A percentile compares a stretch with the other conserved stretches of the same genome.
Evolutionary conservation across 306 rosid species (phyloP).

Genomic region (Quercus glauca): DNA sequence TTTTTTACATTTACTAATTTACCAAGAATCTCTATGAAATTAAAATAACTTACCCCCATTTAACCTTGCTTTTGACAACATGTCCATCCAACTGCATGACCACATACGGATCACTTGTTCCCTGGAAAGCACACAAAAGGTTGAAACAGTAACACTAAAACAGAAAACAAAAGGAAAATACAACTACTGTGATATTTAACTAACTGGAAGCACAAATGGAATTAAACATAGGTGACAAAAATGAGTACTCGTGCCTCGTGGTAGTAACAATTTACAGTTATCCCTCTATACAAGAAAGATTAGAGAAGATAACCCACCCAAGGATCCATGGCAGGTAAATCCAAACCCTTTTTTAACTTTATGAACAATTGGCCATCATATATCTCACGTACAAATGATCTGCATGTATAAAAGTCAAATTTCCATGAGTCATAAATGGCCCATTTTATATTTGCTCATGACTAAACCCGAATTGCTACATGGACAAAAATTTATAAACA

Average conservation of each 20-base stretch:
- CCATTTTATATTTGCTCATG: neutral
- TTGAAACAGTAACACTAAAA: conserved; percentile 2
- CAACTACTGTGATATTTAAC: neutral
- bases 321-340: conserved; percentile 89
- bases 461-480: neutral
- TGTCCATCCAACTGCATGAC: conserved; percentile 81
- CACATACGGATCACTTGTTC: conserved; percentile 95
- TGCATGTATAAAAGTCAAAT: conserved; percentile 34
- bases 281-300: conserved; percentile 1
- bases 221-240: neutral
- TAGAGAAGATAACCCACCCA: conserved; percentile 57
- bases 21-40: neutral
- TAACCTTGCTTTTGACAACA: conserved; percentile 67
- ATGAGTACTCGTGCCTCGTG: neutral
- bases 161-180: conserved; percentile 13
- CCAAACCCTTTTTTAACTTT: conserved; percentile 75
- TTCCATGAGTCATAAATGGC: neutral
- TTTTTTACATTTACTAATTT: neutral
- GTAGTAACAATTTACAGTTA: neutral
- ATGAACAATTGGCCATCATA: conserved; percentile 77
- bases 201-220: neutral
- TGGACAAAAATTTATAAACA: neutral
- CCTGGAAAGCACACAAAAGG: conserved; percentile 50
- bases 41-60: conserved; percentile 77
- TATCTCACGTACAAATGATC: conserved; percentile 76